Evolutionary conservation across 1,139 yeast species (phyloP).

Genomic region (Maudiozyma humilis): DNA sequence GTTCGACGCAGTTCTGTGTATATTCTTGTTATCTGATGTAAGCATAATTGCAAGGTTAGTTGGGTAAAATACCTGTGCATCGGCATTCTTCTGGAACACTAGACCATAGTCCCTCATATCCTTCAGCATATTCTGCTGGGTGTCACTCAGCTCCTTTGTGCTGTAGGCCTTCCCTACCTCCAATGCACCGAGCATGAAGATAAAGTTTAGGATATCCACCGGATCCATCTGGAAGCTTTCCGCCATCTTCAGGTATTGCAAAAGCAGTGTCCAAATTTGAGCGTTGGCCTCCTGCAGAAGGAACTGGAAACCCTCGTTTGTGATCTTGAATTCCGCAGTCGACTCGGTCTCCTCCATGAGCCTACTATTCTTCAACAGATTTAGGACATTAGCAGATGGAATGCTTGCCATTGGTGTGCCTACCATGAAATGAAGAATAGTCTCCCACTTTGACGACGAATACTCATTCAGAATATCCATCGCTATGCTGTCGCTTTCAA

Average conservation of each 20-base stretch:
- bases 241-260: constrained; percentile 81
- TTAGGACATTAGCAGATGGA: constrained; percentile 64
- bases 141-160: constrained; percentile 59
- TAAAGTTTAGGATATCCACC: constrained; percentile 87
- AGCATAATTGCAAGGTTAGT: constrained; percentile 85
- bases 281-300: constrained; percentile 85
- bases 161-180: constrained; percentile 86
- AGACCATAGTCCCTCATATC: constrained; percentile 89
- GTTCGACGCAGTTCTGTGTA: constrained; percentile 55
- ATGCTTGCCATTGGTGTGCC: constrained; percentile 65
- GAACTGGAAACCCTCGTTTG: constrained; percentile 90
- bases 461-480: constrained; percentile 63
- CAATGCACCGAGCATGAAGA: constrained; percentile 85
- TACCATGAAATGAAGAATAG: constrained; percentile 93
- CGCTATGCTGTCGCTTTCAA: constrained; percentile 44
- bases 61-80: constrained; percentile 69
- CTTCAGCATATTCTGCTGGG: constrained; percentile 79
- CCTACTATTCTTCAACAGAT: constrained; percentile 64
- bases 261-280: constrained; percentile 85
- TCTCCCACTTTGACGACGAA: constrained; percentile 88
- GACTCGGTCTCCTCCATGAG: constrained; percentile 63
- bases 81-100: constrained; percentile 64
- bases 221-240: constrained; percentile 87
- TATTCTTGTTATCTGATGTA: constrained; percentile 70
- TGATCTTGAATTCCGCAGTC: constrained; percentile 53